Evolutionary conservation across 352 stramenopile genomes (phyloP).

Genomic region (Globisporangium splendens): DNA sequence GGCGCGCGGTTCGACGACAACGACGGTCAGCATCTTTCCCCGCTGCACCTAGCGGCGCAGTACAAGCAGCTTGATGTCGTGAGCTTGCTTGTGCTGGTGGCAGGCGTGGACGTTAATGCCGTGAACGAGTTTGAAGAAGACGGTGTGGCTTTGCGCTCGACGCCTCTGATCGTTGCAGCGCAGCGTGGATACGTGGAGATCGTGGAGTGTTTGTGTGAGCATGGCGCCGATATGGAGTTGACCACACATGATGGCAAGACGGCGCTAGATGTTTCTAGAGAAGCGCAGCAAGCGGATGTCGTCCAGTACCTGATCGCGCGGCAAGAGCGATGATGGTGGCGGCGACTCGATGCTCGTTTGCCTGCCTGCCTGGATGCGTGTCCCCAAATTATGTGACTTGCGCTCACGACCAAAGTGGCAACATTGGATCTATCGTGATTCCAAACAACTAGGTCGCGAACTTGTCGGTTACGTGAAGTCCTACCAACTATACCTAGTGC

Average conservation of each 20-base stretch:
- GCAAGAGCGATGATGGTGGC: neutral
- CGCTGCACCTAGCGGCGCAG: conserved; percentile 4
- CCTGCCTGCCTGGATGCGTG: no score
- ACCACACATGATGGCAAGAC: neutral
- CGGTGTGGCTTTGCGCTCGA: conserved; percentile 5
- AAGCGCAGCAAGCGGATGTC: neutral
- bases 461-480: no score
- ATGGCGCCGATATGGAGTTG: conserved; percentile 5
- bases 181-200: conserved; percentile 6
- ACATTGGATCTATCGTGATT: no score
- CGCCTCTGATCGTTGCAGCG: conserved; percentile 7
- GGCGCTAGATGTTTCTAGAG: neutral
- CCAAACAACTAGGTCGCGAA: no score
- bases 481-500: no score
- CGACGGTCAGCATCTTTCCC: neutral
- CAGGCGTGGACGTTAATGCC: conserved; percentile 4
- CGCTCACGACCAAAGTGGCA: no score
- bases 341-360: no score
- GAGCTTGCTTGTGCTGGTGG: conserved; percentile 2
- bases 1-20: neutral
- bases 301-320: conserved; percentile 1
- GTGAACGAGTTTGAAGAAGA: conserved; percentile 7
- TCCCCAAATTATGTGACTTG: no score
- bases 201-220: neutral
- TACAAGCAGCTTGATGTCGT: conserved; percentile 4